phyloP scores from a whole-genome alignment of 805 yeast genomes.

The Teunomyces gatunensis region DNA sequence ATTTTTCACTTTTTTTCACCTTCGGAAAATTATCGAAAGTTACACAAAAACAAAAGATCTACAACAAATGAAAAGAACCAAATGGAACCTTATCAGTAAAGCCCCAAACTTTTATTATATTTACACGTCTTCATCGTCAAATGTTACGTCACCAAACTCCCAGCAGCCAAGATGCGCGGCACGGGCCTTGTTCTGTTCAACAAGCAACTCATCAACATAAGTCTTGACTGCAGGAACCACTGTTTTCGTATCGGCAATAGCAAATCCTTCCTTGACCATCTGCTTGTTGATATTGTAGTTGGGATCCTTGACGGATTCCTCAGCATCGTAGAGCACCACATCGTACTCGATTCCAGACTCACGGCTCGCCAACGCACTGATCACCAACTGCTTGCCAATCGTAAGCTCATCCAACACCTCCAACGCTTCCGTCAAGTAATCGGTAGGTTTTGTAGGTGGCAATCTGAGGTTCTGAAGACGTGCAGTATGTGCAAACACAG shows the following conservation, averaged over 20 bases:
- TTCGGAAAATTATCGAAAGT: background rate
- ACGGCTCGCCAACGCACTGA: conserved; percentile 45
- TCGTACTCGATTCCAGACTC: conserved; percentile 46
- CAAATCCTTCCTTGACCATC: conserved; percentile 59
- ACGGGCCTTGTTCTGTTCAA: conserved; percentile 50
- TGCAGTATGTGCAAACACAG: conserved; percentile 57
- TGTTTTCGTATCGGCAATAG: conserved; percentile 44
- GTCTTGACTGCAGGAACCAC: conserved; percentile 31
- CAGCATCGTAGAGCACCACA: conserved; percentile 56
- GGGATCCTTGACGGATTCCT: conserved; percentile 51
- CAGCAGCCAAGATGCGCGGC: conserved; percentile 59
- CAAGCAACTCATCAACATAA: conserved; percentile 32
- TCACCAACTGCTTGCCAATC: conserved; percentile 52
- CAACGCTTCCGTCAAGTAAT: conserved; percentile 54
- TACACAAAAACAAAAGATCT: background rate
- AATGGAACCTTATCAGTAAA: background rate
- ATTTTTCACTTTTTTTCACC: background rate
- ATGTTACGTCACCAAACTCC: conserved; percentile 72
- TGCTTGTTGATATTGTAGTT: conserved; percentile 59
- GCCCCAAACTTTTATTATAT: background rate
- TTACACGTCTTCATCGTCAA: conserved; percentile 41
- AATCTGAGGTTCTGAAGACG: conserved; percentile 50
- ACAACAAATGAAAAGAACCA: background rate
- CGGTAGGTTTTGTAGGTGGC: conserved; percentile 57
- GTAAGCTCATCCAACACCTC: conserved; percentile 52